These are phyloP conservation scores for Yamadazyma sp. DNA, from an alignment of 1,139 yeast genomes.

Conservation along the genomic window DNA sequence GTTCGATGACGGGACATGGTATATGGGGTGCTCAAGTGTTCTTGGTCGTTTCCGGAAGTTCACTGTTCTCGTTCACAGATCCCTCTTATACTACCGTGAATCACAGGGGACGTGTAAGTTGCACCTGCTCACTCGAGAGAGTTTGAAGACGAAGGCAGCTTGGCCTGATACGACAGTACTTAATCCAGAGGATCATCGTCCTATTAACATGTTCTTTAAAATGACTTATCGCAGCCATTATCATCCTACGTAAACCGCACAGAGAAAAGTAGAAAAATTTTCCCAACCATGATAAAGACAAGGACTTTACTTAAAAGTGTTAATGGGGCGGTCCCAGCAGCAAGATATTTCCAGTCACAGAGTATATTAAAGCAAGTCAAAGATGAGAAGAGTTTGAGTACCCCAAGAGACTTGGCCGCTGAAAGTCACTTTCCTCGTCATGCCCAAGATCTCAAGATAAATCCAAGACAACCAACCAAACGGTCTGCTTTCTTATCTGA, in stretches of 20 bases:
- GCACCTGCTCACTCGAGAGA: too few species aligned
- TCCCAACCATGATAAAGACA: slow-evolving; percentile 5
- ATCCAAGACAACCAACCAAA: slow-evolving; percentile 41
- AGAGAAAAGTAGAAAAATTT: slow-evolving; percentile 2
- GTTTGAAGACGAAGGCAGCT: too few species aligned
- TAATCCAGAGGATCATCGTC: too few species aligned
- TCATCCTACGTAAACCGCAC: slow-evolving; percentile 1
- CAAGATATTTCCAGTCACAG: slow-evolving; percentile 12
- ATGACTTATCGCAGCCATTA: not conserved
- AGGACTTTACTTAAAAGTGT: slow-evolving; percentile 1
- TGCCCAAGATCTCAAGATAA: slow-evolving; percentile 38
- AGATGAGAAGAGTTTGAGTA: slow-evolving; percentile 12
- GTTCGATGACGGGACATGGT: too few species aligned
- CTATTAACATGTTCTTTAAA: not conserved
- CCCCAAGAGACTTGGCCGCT: slow-evolving; percentile 48
- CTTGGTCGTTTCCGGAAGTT: too few species aligned
- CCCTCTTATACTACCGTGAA: too few species aligned
- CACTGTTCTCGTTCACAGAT: too few species aligned
- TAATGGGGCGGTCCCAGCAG: not conserved
- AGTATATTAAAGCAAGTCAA: slow-evolving; percentile 14
- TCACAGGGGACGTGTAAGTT: too few species aligned
- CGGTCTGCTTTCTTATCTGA: slow-evolving; percentile 53
- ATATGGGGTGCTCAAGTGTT: too few species aligned
- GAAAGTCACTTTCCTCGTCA: slow-evolving; percentile 50
- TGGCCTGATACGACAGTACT: too few species aligned